Evolutionary conservation across 1,139 yeast species (phyloP).

Genomic region (Candida pseudoviswanathii): DNA sequence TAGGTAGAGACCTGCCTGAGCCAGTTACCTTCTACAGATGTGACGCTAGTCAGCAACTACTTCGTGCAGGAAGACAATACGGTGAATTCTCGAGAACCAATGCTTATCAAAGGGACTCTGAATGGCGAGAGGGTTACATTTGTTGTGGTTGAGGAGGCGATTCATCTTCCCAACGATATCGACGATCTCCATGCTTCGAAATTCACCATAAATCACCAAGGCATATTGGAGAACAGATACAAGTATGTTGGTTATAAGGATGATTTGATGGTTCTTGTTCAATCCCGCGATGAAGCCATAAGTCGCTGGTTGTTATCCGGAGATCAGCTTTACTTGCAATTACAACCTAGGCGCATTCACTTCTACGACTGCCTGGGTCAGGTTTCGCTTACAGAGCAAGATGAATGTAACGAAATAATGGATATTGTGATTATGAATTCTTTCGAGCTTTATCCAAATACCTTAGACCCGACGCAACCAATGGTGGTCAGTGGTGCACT

Average conservation of each 20-base stretch:
- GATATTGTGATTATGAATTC: background rate
- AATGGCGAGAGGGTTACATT: too few species aligned
- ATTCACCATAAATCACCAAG: background rate
- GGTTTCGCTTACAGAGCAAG: background rate
- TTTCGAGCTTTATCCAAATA: background rate
- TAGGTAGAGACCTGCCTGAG: too few species aligned
- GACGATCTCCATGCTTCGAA: too few species aligned
- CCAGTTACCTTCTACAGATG: too few species aligned
- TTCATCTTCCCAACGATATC: too few species aligned
- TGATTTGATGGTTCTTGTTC: background rate
- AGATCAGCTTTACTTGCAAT: background rate
- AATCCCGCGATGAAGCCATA: background rate
- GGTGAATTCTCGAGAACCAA: too few species aligned
- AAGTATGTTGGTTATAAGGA: background rate
- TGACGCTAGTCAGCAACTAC: too few species aligned
- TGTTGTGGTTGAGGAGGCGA: background rate
- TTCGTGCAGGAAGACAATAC: too few species aligned
- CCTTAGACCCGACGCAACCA: background rate
- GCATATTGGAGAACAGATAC: background rate
- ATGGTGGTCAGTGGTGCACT: background rate
- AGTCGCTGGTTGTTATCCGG: background rate
- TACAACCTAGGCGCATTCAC: background rate
- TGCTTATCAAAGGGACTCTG: too few species aligned
- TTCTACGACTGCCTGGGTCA: background rate
- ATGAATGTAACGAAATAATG: background rate